Base-by-base conservation (phyloP, 352 stramenopile genomes). In the Phytophthora palmivora region DNA sequence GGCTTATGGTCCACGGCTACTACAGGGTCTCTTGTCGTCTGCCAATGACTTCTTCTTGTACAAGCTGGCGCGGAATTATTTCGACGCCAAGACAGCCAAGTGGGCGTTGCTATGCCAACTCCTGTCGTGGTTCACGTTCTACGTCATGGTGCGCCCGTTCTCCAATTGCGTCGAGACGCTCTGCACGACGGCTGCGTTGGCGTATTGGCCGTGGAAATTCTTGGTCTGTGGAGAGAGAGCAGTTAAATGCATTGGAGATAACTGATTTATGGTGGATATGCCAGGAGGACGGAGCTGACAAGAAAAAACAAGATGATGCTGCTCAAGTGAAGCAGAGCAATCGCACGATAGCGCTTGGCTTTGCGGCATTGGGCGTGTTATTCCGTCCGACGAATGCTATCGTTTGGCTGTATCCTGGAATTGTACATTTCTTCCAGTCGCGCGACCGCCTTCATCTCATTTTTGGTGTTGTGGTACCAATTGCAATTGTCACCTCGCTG, bases 71-170 rank as follows among this genome's bases (percentile, higher is more conserved):
- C 46, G 64, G 21, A 63, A 53, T 22, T 93, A 94, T 41, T 91
- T 94, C 44, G 83, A 90, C 51, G 74, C 58, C 21, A 79, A 72
- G 34, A 52, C 75, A 14, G 85, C 87, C 57, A 84, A 86, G 28
- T 94, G 83, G 81, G 66, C 85, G 21, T 55, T 96, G 12, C 58
- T 95, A 24, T 94, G 83, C 54, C 79, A 89, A 9, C 36, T 95
- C 15, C 81, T 84, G 24, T 95, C 83, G 33, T 96, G 87, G 87
- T 96, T 96, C 45, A 81, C 78, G 38, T 95, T 93, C 53, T 96
- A 92, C 70, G 79, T 82, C 12, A 88, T 92, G 72, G 86, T 95
- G 33, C 82, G 88, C 10, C 88, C 88, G 28, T 96, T 88, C 54
- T 96, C 88, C 18, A 96, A 95, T 54, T 91, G 82, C 39, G 75